Conservation (phyloP, 257 asterid genomes). For the Petunia secreta region DNA sequence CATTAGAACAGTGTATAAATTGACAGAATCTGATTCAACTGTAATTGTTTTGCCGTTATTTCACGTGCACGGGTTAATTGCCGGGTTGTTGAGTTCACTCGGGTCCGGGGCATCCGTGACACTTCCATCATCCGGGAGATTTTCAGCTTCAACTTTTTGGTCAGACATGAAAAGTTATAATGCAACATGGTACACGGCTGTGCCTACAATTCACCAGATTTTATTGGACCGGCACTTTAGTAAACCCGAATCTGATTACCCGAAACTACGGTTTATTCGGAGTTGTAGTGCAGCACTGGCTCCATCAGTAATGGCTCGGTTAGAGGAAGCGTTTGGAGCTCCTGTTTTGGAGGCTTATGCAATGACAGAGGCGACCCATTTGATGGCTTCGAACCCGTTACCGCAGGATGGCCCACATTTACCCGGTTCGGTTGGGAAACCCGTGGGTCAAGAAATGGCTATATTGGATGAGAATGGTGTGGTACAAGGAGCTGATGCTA, state of each 20-base stretch:
- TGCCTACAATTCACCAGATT: slow-evolving; percentile 95
- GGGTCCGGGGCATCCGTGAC: slow-evolving; percentile 88
- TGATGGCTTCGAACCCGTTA: slow-evolving; percentile 89
- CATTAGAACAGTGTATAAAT: slow-evolving; percentile 70
- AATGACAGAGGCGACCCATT: slow-evolving; percentile 91
- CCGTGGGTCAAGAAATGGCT: slow-evolving; percentile 95
- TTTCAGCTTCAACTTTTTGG: slow-evolving; percentile 97
- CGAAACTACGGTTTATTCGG: slow-evolving; percentile 87
- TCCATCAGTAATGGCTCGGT: slow-evolving; percentile 71
- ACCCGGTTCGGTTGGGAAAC: slow-evolving; percentile 84
- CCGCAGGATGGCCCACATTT: slow-evolving; percentile 79
- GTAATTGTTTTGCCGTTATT: slow-evolving; percentile 88
- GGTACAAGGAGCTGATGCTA: slow-evolving; percentile 53
- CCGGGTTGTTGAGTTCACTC: slow-evolving; percentile 81
- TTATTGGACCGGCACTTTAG: slow-evolving; percentile 75
- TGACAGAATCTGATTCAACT: slow-evolving; percentile 76
- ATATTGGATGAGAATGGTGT: slow-evolving; percentile 70
- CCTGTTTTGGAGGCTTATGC: slow-evolving; percentile 95
- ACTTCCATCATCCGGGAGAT: slow-evolving; percentile 90
- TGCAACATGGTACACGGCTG: slow-evolving; percentile 99
- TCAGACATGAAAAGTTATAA: slow-evolving; percentile 69
- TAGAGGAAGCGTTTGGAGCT: slow-evolving; percentile 84
- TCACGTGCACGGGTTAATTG: slow-evolving; percentile 93
- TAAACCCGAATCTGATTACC: slow-evolving; percentile 69
- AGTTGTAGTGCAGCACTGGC: slow-evolving; percentile 99